Conservation (phyloP, 1,284 basidiomycete species). For the Mycena citricolor region DNA sequence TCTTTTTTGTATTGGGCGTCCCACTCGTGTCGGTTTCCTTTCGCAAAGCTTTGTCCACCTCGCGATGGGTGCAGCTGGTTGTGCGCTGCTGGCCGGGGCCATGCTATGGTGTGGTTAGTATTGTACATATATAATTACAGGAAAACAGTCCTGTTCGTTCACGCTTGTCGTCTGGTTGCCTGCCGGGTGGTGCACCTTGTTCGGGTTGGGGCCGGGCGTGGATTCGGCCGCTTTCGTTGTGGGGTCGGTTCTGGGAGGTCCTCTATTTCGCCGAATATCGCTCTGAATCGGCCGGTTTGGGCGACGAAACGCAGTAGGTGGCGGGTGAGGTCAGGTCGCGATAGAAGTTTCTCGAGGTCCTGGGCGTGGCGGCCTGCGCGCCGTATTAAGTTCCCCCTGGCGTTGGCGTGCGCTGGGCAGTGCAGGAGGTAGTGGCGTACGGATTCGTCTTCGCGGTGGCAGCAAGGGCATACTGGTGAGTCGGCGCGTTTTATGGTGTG, state of each 20-base stretch:
- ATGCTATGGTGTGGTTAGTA: too few relatives aligned
- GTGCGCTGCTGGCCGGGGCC: too few relatives aligned
- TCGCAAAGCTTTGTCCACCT: too few relatives aligned
- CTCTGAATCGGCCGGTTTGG: conserved; percentile 7
- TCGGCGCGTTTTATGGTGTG: conserved; percentile 19
- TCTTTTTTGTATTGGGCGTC: too few relatives aligned
- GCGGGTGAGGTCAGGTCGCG: neutral
- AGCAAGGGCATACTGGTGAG: conserved; percentile 23
- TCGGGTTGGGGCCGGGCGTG: too few relatives aligned
- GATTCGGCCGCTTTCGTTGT: too few relatives aligned
- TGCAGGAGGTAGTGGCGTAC: conserved; percentile 17
- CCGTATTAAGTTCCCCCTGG: neutral
- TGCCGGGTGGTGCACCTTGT: too few relatives aligned
- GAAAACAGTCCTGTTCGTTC: too few relatives aligned
- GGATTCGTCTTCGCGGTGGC: conserved; percentile 14
- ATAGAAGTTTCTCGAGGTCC: neutral
- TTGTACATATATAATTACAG: too few relatives aligned
- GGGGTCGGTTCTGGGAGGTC: neutral
- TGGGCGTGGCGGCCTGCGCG: neutral
- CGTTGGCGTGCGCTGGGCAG: conserved; percentile 3
- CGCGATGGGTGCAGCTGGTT: too few relatives aligned
- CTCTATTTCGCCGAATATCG: conserved; percentile 4
- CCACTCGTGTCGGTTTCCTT: too few relatives aligned
- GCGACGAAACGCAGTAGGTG: conserved; percentile 11
- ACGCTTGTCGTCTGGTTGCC: too few relatives aligned